Percentiles rank a stretch among this genome's conserved stretches.
Conservation (phyloP, 495 filamentous ascomycete genomes). For the Aspergillus mulundensis region DNA sequence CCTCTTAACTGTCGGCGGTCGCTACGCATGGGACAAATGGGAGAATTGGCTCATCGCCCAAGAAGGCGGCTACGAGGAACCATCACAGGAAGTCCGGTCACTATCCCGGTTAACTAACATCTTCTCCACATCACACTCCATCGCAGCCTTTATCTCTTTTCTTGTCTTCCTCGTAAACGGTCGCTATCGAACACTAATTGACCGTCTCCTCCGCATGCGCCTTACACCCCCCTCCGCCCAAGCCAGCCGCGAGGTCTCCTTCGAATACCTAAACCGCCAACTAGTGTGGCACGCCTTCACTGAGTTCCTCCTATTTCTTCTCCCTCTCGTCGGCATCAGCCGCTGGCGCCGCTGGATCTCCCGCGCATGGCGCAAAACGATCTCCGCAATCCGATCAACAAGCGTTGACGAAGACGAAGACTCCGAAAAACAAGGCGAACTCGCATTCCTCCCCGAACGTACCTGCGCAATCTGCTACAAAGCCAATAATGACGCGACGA, state of each 20-base stretch:
- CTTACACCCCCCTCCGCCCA: slow-evolving; percentile 78
- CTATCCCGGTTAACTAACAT: slow-evolving; percentile 65
- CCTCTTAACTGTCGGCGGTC: slow-evolving; percentile 76
- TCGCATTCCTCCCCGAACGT: slow-evolving; percentile 80
- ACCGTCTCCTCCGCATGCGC: slow-evolving; percentile 80
- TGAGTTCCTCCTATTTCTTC: slow-evolving; percentile 92
- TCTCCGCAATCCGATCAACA: slow-evolving; percentile 54
- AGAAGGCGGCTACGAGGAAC: slow-evolving; percentile 66
- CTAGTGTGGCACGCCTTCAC: slow-evolving; percentile 99
- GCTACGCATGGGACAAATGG: slow-evolving; percentile 88
- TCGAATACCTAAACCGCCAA: slow-evolving; percentile 96
- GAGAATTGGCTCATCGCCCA: slow-evolving; percentile 76
- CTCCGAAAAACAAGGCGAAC: slow-evolving; percentile 61
- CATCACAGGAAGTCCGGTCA: slow-evolving; percentile 48
- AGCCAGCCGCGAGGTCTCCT: slow-evolving; percentile 83
- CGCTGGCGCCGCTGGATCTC: slow-evolving; percentile 88
- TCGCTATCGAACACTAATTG: slow-evolving; percentile 83
- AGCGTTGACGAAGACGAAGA: slow-evolving; percentile 45
- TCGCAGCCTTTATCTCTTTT: slow-evolving; percentile 79
- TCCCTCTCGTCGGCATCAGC: slow-evolving; percentile 89
- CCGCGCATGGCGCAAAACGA: slow-evolving; percentile 74
- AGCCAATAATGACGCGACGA: slow-evolving; percentile 72
- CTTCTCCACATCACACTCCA: slow-evolving; percentile 67
- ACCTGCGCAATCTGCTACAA: slow-evolving; percentile 98
- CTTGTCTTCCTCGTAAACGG: slow-evolving; percentile 86